Evolutionary conservation across 768 basidiomycete genomes (phyloP).

Genomic region (Macrocybe gigantea): DNA sequence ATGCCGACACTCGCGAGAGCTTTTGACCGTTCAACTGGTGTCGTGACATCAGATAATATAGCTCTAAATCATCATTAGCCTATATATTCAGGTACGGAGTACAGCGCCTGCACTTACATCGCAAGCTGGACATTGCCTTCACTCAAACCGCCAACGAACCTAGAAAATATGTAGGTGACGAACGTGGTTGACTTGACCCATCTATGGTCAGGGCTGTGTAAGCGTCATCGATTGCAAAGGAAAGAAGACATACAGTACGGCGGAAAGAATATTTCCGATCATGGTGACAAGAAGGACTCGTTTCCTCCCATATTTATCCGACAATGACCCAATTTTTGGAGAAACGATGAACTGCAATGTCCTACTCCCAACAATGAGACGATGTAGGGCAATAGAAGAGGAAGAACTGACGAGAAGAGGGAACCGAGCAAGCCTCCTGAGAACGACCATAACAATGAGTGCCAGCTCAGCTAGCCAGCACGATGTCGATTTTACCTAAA

Average conservation of each 20-base stretch:
- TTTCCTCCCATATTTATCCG: constrained; percentile 88
- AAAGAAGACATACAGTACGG: constrained; percentile 55
- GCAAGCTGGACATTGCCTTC: constrained; percentile 98
- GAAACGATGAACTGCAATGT: constrained; percentile 82
- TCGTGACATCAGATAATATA: constrained; percentile 88
- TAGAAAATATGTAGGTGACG: constrained; percentile 82
- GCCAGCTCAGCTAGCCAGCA: background rate
- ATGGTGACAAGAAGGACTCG: constrained; percentile 79
- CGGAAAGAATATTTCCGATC: constrained; percentile 92
- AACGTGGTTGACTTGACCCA: constrained; percentile 92
- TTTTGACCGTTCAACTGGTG: constrained; percentile 72
- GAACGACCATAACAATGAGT: constrained; percentile 1
- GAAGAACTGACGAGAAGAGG: constrained; percentile 71
- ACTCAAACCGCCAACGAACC: constrained; percentile 87
- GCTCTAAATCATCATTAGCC: constrained; percentile 46
- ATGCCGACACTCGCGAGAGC: constrained; percentile 92
- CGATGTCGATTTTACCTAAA: constrained; percentile 46
- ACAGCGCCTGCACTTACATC: constrained; percentile 53
- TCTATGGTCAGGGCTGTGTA: constrained; percentile 28
- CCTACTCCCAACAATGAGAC: constrained; percentile 39
- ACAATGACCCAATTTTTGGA: constrained; percentile 75
- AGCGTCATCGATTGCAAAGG: background rate
- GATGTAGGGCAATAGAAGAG: constrained; percentile 7
- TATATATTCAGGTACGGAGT: background rate
- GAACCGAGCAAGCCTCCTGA: constrained; percentile 89